Evolutionary conservation across 768 basidiomycete species (phyloP), one percentile per base, ranked within the genome.

Genomic region (Leccinum rimulosum): DNA sequence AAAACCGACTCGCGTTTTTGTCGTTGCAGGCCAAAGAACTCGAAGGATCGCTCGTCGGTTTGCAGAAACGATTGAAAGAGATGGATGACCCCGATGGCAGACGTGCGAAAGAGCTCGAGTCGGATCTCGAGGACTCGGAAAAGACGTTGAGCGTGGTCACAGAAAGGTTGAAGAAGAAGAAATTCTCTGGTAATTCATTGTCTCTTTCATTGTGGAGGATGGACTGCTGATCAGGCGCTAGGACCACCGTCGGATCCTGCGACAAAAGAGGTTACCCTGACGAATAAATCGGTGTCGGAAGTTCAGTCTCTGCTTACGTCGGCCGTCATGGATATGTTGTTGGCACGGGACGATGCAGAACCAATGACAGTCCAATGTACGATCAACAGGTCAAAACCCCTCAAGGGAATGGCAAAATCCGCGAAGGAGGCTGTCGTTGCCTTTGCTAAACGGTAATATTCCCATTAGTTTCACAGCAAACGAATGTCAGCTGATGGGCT

Each of bases 1-100:
- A 49, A 14, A 73, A 60, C 38, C 70, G 70, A 3, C 7, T 4
- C 4, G 61, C 47, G 6, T 73, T 72, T 38, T 59, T 72, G 52
- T 9, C 4, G 56, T 22, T 17, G 15, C 64, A 70, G 40, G 38
- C 62, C 48, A 12, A 48, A 43, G 62, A 63, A n/a, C 60, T 70
- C 11, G 59, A 73, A 27, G 6, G 4, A 22, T 50, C 47, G 0
- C 53, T 14, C 2, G 38, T 30, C n/a, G 30, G 50, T 33, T 33
- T 73, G 1, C 57, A 40, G 31, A n/a, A 3, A 48, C 31, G 19
- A 1, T 33, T 67, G 55, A 43, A 60, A 3, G 17, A 6, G 5
- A 58, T 52, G 7, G 57, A 66, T 35, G 56, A 64, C n/a, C 50
- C 58, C 19, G 2, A 0, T 2, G 3, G 40, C 1, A 36, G 19